Conservation (phyloP, 1,284 basidiomycete genomes). For the Rhodotorula sp. region DNA sequence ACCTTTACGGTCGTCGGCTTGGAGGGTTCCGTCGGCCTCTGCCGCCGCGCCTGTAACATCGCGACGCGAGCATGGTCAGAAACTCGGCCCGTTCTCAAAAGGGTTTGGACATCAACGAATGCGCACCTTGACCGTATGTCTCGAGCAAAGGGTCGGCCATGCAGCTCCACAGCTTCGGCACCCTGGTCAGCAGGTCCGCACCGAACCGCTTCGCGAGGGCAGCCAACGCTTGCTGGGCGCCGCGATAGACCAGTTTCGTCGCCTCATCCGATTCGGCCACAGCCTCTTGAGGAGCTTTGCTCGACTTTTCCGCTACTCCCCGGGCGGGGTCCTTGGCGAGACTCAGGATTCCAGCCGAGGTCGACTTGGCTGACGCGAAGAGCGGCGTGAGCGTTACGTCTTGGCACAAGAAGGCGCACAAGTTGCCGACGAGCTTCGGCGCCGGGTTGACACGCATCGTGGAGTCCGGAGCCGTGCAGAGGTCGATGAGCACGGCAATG, state of each 20-base stretch:
- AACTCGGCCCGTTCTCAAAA: background rate
- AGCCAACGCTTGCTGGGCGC: conserved; percentile 79
- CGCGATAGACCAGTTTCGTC: conserved; percentile 61
- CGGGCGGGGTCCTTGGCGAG: conserved; percentile 38
- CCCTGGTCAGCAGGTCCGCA: conserved; percentile 64
- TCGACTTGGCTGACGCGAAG: conserved; percentile 66
- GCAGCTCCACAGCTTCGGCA: conserved; percentile 92
- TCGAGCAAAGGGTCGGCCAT: conserved; percentile 76
- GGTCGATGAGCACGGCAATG: conserved; percentile 82
- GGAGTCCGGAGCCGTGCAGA: conserved; percentile 69
- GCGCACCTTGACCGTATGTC: conserved; percentile 63
- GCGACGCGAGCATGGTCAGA: background rate
- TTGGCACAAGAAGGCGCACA: conserved; percentile 94
- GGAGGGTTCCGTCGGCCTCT: conserved; percentile 53
- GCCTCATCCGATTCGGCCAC: conserved; percentile 47
- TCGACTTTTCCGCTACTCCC: conserved; percentile 55
- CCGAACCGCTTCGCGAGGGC: conserved; percentile 79
- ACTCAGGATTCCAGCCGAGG: conserved; percentile 71
- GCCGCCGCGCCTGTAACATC: conserved; percentile 41
- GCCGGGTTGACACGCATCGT: conserved; percentile 59
- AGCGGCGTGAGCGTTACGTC: conserved; percentile 86
- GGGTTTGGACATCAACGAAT: conserved; percentile 37
- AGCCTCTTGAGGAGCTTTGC: conserved; percentile 30
- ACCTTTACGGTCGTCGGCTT: conserved; percentile 54
- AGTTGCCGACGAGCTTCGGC: conserved; percentile 97